Percentiles rank a stretch among this genome's conserved stretches.
Evolutionary conservation across 768 basidiomycete genomes (phyloP).

Genomic region (Suillus variegatus): DNA sequence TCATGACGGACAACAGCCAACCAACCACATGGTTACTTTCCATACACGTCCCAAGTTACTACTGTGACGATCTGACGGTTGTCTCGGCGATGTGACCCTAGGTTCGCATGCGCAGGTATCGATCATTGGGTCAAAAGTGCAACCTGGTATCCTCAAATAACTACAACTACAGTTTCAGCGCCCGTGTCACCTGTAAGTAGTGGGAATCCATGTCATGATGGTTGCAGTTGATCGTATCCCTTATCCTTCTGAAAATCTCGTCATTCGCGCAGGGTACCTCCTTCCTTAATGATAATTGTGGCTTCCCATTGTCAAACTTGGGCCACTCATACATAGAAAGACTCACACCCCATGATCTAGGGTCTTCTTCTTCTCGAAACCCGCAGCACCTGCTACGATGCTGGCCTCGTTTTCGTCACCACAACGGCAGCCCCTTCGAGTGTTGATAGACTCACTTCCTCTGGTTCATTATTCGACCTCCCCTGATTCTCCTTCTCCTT

Average conservation of each 20-base stretch:
- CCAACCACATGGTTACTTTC: not conserved
- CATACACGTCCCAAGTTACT: not conserved
- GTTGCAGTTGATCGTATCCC: constrained; percentile 17
- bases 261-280: constrained; percentile 36
- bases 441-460: constrained; percentile 37
- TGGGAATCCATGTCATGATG: constrained; percentile 10
- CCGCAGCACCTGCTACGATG: constrained; percentile 7
- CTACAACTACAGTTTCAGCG: not conserved
- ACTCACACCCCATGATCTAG: not conserved
- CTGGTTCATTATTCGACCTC: constrained; percentile 38
- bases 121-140: not conserved
- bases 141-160: constrained; percentile 1
- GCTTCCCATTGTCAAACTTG: constrained; percentile 1
- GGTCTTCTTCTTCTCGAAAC: not conserved
- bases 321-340: not conserved
- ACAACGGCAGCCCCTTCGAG: constrained; percentile 23
- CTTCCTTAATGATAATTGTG: not conserved
- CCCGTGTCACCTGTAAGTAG: constrained; percentile 1
- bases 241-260: not conserved
- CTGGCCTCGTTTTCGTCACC: constrained; percentile 1
- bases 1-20: not conserved
- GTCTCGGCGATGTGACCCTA: not conserved
- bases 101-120: not conserved
- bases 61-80: not conserved
- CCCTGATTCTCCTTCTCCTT: constrained; percentile 22